These are phyloP conservation scores for Vitis hybrid DNA, from an alignment of 177 flowering plant species.

Conservation along the genomic window DNA sequence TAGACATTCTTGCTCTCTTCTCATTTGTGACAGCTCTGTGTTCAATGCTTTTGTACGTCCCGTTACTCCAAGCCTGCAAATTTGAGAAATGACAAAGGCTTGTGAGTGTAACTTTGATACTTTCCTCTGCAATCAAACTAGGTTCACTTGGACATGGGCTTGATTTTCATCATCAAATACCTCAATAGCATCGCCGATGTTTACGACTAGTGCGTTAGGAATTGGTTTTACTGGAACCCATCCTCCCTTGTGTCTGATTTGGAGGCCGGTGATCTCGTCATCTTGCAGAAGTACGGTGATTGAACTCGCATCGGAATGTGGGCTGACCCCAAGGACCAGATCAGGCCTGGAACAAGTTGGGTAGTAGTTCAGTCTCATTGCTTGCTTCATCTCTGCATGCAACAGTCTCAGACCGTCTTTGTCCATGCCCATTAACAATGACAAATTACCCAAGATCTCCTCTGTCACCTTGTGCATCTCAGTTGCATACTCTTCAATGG, in stretches of 20 bases:
- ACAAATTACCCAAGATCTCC: slow-evolving; percentile 10
- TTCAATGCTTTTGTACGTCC: slow-evolving; percentile 33
- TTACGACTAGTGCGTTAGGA: slow-evolving; percentile 23
- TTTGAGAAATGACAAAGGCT: not conserved
- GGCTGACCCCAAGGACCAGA: slow-evolving; percentile 21
- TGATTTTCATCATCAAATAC: slow-evolving; percentile 1
- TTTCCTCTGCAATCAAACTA: too few relatives aligned
- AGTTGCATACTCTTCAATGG: slow-evolving; percentile 18
- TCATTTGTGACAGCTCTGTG: slow-evolving; percentile 39
- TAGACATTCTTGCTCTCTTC: slow-evolving; percentile 30
- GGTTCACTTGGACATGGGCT: too few relatives aligned
- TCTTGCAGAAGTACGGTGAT: slow-evolving; percentile 26
- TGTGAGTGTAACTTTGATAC: too few relatives aligned
- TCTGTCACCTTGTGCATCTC: slow-evolving; percentile 11
- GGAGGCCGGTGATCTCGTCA: slow-evolving; percentile 12
- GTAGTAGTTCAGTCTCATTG: slow-evolving; percentile 21
- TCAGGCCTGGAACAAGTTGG: slow-evolving; percentile 19
- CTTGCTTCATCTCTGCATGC: slow-evolving; percentile 9
- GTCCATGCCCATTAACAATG: slow-evolving; percentile 16
- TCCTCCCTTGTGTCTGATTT: slow-evolving; percentile 12
- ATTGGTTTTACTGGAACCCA: slow-evolving; percentile 21
- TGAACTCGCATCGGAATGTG: slow-evolving; percentile 21
- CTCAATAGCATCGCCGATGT: slow-evolving; percentile 22
- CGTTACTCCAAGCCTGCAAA: slow-evolving; percentile 27
- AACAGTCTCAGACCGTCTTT: slow-evolving; percentile 7